Percentiles rank a stretch among this genome's conserved stretches.
phyloP scores from a whole-genome alignment of 2,329 filamentous ascomycete genomes.

The Aspergillus chevalieri region DNA sequence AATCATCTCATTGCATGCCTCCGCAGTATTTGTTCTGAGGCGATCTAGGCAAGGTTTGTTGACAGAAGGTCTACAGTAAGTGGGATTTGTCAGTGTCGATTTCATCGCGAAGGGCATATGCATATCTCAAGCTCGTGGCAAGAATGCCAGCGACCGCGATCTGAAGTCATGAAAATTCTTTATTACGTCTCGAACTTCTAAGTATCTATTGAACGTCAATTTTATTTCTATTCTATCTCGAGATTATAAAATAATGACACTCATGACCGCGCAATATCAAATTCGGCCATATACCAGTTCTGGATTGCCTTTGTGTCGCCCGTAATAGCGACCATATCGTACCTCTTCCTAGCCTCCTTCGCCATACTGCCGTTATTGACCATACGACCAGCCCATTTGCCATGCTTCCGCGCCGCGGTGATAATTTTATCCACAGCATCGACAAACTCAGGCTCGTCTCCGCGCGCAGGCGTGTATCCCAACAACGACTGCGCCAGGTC shows the following conservation, averaged over 20 bases:
- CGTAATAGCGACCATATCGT: constrained; percentile 44
- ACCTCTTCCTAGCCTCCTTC: constrained; percentile 35
- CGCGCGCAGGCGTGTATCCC: constrained; percentile 51
- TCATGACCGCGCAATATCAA: constrained; percentile 35
- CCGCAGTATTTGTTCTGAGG: no score
- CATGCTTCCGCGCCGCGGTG: constrained; percentile 52
- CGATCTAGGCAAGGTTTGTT: no score
- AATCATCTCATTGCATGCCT: no score
- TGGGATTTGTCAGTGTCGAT: no score
- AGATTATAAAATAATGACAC: neutral
- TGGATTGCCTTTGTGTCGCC: constrained; percentile 45
- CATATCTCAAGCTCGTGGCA: no score
- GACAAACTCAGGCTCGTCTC: constrained; percentile 51
- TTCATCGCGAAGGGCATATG: no score
- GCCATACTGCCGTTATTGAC: constrained; percentile 40
- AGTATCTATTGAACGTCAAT: neutral
- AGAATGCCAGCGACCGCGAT: no score
- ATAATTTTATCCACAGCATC: constrained; percentile 55
- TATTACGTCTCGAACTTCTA: no score
- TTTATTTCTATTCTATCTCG: neutral
- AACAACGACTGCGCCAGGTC: constrained; percentile 47
- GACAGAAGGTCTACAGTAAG: no score
- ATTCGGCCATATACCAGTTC: constrained; percentile 44
- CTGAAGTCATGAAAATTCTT: no score
- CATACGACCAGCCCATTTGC: constrained; percentile 58